A percentile compares a stretch with the other conserved stretches of the same genome.
Evolutionary conservation across 2,329 filamentous ascomycete species (phyloP).

Genomic region (Eutypella sp.): DNA sequence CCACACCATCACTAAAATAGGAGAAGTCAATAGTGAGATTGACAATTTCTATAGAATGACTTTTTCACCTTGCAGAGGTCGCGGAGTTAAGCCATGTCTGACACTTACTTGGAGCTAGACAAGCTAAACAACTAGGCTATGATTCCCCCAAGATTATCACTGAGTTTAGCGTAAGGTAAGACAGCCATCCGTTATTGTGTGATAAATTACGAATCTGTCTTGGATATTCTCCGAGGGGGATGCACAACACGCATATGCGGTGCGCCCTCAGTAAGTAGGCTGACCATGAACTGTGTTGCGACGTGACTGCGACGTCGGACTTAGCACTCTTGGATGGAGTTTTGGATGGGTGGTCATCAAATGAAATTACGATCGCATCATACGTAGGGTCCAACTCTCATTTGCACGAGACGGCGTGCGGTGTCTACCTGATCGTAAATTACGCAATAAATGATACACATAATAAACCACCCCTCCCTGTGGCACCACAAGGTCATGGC

Average conservation of each 20-base stretch:
- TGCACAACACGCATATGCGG: too few species aligned
- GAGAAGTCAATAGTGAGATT: too few species aligned
- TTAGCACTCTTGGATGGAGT: too few species aligned
- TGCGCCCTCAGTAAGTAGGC: too few species aligned
- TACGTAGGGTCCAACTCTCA: neutral
- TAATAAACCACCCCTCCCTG: neutral
- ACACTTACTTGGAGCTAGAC: too few species aligned
- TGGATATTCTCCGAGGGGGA: neutral
- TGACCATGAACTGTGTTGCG: too few species aligned
- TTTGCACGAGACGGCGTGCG: neutral
- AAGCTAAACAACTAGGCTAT: too few species aligned
- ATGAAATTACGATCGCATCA: neutral
- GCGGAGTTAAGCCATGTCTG: too few species aligned
- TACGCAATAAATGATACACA: neutral
- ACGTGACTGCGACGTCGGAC: too few species aligned
- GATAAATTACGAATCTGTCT: neutral
- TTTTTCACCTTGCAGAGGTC: too few species aligned
- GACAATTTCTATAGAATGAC: too few species aligned
- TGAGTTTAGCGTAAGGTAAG: neutral
- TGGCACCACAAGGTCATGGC: neutral
- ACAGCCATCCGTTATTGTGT: neutral
- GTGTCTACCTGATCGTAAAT: neutral
- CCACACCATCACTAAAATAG: too few species aligned
- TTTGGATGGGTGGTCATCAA: neutral
- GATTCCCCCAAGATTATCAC: neutral